Conservation (phyloP, 805 yeast species). For the Kazachstania bromeliacearum region DNA sequence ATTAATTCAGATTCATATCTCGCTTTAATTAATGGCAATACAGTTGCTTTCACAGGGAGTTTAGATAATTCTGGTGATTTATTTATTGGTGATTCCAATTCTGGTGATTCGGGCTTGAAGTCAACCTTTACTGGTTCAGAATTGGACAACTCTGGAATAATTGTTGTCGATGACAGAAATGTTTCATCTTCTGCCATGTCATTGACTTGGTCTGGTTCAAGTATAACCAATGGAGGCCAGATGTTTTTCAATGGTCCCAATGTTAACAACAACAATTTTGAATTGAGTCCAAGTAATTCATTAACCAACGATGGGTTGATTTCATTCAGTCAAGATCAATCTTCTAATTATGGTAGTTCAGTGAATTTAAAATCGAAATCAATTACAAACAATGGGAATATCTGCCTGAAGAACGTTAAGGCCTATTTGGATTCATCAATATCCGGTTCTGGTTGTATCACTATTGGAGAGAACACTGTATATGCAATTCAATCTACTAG, state of each 20-base stretch:
- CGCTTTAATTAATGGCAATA: slow-evolving; percentile 8
- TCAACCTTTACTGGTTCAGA: slow-evolving; percentile 5
- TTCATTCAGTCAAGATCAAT: slow-evolving; percentile 5
- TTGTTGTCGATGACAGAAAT: slow-evolving; percentile 9
- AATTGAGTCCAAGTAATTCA: slow-evolving; percentile 5
- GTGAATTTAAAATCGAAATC: slow-evolving; percentile 1
- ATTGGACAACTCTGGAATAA: slow-evolving; percentile 8
- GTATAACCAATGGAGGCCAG: slow-evolving; percentile 8
- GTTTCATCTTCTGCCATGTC: slow-evolving; percentile 5
- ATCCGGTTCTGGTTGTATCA: slow-evolving; percentile 11
- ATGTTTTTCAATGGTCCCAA: slow-evolving; percentile 9
- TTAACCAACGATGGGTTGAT: slow-evolving; percentile 9
- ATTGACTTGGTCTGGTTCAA: slow-evolving; percentile 5
- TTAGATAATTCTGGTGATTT: slow-evolving; percentile 8
- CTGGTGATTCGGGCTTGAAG: slow-evolving; percentile 4
- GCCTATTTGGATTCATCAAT: slow-evolving; percentile 5
- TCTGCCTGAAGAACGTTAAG: slow-evolving; percentile 7
- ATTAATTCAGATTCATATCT: slow-evolving; percentile 6
- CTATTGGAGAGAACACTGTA: slow-evolving; percentile 7
- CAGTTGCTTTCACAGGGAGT: slow-evolving; percentile 4
- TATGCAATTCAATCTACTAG: slow-evolving; percentile 4
- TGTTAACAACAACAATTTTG: slow-evolving; percentile 2
- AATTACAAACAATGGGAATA: slow-evolving; percentile 10
- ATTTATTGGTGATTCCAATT: slow-evolving; percentile 8
- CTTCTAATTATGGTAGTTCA: slow-evolving; percentile 1